phyloP scores from a whole-genome alignment of 352 stramenopile genomes.

The Peronospora farinosa region DNA sequence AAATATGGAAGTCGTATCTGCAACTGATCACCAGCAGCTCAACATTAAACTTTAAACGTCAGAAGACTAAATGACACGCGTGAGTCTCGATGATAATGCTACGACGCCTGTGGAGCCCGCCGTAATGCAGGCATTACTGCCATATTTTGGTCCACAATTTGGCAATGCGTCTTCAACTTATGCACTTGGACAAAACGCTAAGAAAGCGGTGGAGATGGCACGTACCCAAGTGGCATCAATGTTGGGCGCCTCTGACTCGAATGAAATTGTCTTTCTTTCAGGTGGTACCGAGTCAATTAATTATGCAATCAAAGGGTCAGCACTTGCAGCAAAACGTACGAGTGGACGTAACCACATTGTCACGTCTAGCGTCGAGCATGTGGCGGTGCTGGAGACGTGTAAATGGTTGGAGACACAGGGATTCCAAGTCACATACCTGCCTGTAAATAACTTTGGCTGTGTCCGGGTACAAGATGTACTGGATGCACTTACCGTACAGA shows the following conservation, averaged over 20 bases:
- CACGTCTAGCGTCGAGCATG: conserved; percentile 91
- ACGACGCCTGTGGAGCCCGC: conserved; percentile 91
- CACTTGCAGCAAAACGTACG: conserved; percentile 27
- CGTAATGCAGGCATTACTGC: conserved; percentile 86
- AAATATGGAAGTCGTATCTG: no score
- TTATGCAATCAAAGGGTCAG: conserved; percentile 68
- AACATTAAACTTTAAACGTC: no score
- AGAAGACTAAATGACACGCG: conserved; percentile 17
- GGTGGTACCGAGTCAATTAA: conserved; percentile 88
- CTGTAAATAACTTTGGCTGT: conserved; percentile 47
- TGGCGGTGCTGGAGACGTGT: conserved; percentile 86
- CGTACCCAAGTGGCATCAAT: conserved; percentile 79
- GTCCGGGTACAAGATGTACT: conserved; percentile 71
- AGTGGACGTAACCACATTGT: conserved; percentile 81
- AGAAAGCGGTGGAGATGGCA: conserved; percentile 78
- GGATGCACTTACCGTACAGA: conserved; percentile 73
- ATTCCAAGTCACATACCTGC: conserved; percentile 69
- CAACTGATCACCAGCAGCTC: no score
- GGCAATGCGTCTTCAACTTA: conserved; percentile 95
- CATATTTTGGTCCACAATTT: conserved; percentile 88
- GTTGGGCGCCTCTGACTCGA: conserved; percentile 35
- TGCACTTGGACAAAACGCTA: conserved; percentile 50
- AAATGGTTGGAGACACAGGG: conserved; percentile 50
- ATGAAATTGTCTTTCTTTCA: conserved; percentile 61
- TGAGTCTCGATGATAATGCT: conserved; percentile 98